Percentiles rank a stretch among this genome's conserved stretches.
Evolutionary conservation across 306 rosid genomes (phyloP).

Genomic region (Prunus davidiana): DNA sequence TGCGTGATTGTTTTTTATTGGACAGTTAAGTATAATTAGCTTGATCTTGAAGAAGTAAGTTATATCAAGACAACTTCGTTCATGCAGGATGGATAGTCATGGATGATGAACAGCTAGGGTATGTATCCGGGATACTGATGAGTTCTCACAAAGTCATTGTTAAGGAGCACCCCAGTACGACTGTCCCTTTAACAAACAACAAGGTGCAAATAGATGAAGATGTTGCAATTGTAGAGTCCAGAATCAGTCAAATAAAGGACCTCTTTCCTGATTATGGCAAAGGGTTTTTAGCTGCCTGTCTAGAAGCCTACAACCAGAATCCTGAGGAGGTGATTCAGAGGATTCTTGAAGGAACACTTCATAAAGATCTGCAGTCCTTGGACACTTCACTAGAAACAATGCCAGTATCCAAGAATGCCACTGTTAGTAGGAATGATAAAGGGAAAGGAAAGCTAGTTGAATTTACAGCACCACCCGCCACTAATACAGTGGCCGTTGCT

Average conservation of each 20-base stretch:
- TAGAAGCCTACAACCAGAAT: slow-evolving; percentile 85
- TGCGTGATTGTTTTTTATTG: background rate
- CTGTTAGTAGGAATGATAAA: slow-evolving; percentile 53
- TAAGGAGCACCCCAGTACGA: slow-evolving; percentile 32
- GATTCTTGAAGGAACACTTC: slow-evolving; percentile 93
- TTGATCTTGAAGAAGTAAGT: slow-evolving; percentile 10
- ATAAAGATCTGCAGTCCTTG: slow-evolving; percentile 65
- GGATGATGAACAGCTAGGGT: slow-evolving; percentile 73
- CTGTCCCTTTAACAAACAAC: slow-evolving; percentile 29
- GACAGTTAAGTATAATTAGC: slow-evolving; percentile 4
- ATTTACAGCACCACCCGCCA: slow-evolving; percentile 30
- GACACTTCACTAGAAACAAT: slow-evolving; percentile 62
- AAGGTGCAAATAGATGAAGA: slow-evolving; percentile 57
- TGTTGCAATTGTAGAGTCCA: slow-evolving; percentile 72
- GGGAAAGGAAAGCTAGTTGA: slow-evolving; percentile 83
- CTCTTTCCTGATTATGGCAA: slow-evolving; percentile 89
- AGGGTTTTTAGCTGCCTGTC: slow-evolving; percentile 86
- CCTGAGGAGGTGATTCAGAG: slow-evolving; percentile 97
- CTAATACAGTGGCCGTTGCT: slow-evolving; percentile 23
- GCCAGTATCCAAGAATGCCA: slow-evolving; percentile 45
- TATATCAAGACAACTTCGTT: slow-evolving; percentile 18
- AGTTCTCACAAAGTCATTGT: slow-evolving; percentile 33
- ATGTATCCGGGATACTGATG: slow-evolving; percentile 57
- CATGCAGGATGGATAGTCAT: slow-evolving; percentile 84
- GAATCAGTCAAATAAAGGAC: slow-evolving; percentile 91